Evolutionary conservation across 2,329 filamentous ascomycete species (phyloP).

Genomic region (Diaporthe citri): DNA sequence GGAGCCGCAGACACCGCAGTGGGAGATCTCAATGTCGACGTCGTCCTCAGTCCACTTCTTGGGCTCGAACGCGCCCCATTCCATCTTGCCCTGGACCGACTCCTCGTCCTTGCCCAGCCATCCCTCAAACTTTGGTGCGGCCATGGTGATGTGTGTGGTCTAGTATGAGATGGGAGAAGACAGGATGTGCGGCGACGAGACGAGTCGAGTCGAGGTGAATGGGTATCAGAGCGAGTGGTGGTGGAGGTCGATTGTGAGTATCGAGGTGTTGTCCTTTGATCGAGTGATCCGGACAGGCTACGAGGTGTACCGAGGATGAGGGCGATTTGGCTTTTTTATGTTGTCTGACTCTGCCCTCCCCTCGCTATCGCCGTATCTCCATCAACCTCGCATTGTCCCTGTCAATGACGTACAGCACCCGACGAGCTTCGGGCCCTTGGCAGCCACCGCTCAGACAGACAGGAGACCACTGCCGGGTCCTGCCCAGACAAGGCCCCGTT

Average conservation of each 20-base stretch:
- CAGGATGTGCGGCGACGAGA: background rate
- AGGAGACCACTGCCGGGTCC: background rate
- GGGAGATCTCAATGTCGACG: constrained; percentile 70
- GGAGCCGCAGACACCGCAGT: constrained; percentile 72
- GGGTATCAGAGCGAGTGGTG: background rate
- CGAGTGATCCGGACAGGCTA: background rate
- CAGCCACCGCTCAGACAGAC: background rate
- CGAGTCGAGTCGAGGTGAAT: background rate
- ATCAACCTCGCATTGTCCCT: constrained; percentile 3
- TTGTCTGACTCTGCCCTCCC: background rate
- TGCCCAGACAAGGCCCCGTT: background rate
- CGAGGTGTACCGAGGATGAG: background rate
- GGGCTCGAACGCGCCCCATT: constrained; percentile 65
- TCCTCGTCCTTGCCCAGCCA: constrained; percentile 56
- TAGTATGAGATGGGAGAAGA: background rate
- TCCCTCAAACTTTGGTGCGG: constrained; percentile 57
- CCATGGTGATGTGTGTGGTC: constrained; percentile 11
- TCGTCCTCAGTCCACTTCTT: constrained; percentile 73
- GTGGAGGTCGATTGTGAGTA: background rate
- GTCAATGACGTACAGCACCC: constrained; percentile 20
- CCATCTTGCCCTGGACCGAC: constrained; percentile 60
- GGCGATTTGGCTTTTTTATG: constrained; percentile 18
- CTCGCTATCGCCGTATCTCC: background rate
- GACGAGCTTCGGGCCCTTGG: background rate
- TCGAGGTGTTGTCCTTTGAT: background rate